A percentile compares a stretch with the other conserved stretches of the same genome.
Evolutionary conservation across 805 yeast species (phyloP).

Genomic region (Candida oleophila): DNA sequence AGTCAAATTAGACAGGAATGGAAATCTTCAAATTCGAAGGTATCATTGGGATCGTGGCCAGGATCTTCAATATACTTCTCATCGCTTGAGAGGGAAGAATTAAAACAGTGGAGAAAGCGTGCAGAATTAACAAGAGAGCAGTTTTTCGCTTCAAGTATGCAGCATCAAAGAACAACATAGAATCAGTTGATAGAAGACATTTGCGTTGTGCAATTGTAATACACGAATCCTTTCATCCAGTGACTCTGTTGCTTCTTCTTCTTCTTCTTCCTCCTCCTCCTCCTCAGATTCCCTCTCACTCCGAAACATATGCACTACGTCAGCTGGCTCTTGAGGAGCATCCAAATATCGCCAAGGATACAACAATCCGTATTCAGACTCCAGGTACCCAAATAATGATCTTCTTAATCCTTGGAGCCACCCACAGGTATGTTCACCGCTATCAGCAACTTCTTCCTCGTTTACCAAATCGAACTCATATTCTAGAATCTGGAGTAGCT

Average conservation of each 20-base stretch:
- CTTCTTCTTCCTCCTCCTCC: constrained; percentile 3
- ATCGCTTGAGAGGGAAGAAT: constrained; percentile 13
- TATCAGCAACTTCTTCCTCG: background rate
- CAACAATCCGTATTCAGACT: constrained; percentile 8
- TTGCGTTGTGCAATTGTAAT: too few relatives aligned
- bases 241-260: constrained; percentile 11
- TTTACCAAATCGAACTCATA: constrained; percentile 13
- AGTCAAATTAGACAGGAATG: background rate
- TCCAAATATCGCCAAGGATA: constrained; percentile 16
- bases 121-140: constrained; percentile 22
- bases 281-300: background rate
- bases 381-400: constrained; percentile 2
- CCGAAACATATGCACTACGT: background rate
- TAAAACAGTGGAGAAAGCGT: constrained; percentile 16
- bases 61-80: constrained; percentile 31
- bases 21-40: background rate
- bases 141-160: too few relatives aligned
- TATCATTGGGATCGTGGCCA: constrained; percentile 30
- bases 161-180: too few relatives aligned
- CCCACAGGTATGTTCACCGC: background rate
- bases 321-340: background rate
- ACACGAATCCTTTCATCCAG: background rate
- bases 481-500: constrained; percentile 14
- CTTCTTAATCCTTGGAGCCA: background rate
- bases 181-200: too few relatives aligned